Evolutionary conservation across 257 asterid genomes (phyloP).

Genomic region (Ajuga chamaepitys): DNA sequence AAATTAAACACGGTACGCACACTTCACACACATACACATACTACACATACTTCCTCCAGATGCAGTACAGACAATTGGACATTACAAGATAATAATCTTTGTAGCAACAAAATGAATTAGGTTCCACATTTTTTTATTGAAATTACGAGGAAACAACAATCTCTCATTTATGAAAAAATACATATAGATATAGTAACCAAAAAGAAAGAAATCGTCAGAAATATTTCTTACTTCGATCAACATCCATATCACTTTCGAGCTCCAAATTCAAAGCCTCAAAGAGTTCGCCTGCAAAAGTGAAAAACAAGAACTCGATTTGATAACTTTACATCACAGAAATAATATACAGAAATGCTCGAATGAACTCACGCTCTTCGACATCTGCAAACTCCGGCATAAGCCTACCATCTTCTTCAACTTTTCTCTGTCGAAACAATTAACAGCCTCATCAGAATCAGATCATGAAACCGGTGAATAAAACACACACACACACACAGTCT

Average conservation of each 20-base stretch:
- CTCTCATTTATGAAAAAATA: not conserved
- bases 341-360: not conserved
- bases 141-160: not conserved
- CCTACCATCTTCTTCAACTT: constrained; percentile 63
- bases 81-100: too few species aligned
- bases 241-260: constrained; percentile 73
- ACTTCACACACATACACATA: too few species aligned
- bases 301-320: not conserved
- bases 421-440: constrained; percentile 43
- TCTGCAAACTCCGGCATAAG: constrained; percentile 82
- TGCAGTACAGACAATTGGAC: too few species aligned
- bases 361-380: constrained; percentile 69
- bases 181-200: constrained; percentile 2
- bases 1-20: too few species aligned
- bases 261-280: constrained; percentile 63
- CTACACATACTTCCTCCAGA: too few species aligned
- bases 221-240: constrained; percentile 58
- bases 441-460: constrained; percentile 7
- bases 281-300: constrained; percentile 59
- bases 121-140: too few species aligned
- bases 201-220: not conserved
- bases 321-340: not conserved
- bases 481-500: not conserved
- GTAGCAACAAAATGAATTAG: too few species aligned
- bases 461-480: not conserved